Evolutionary conservation across 2,329 filamentous ascomycete genomes (phyloP), one percentile per base, ranked within the genome.

Genomic region (Penicillium paneum): DNA sequence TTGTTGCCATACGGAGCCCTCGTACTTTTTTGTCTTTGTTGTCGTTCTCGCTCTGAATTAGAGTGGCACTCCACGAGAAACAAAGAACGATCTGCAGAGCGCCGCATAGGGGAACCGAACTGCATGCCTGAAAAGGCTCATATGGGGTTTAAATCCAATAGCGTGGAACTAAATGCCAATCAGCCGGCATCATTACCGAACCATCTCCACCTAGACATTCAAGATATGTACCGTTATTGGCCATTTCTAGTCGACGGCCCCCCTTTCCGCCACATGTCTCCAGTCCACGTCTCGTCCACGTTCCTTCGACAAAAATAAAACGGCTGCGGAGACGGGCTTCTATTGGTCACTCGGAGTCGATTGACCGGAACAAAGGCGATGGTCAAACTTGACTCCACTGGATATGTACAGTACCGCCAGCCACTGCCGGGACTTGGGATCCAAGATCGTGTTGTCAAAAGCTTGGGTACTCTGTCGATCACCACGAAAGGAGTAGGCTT

Each of bases 81-180:
- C 13, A 42, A 41, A 42, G 12, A 35, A 34, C 43, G 39, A 54
- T 54, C 51, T 49, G 26, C 45, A 49, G 17, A 15, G 24, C 7
- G 39, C 32, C 28, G 8, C 3, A 34, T 21, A 41, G 36, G 36
- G 40, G 26, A 39, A 44, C 26, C 17, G 17, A 38, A 21, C 8
- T 26, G 28, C 24, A 13, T 10, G 19, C 24, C 17, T 10, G 19
- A 26, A 21, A 46, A 34, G 31, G 44, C 36, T 43, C 26, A 12
- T 49, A 8, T 35, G 11, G 19, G 41, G n/a, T 31, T 13, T 15
- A 13, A 19, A 13, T 21, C 32, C 26, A 54, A 54, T 54, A 54
- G 51, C 28, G 38, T 12, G 26, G 45, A 26, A 31, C 3, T 19
- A 49, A n/a, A 17, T 12, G 26, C 51, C 35, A 52, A 52, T 52